These are phyloP conservation scores for Micractinium conductrix DNA, from an alignment of 139 green algal genomes.

Conservation along the genomic window DNA sequence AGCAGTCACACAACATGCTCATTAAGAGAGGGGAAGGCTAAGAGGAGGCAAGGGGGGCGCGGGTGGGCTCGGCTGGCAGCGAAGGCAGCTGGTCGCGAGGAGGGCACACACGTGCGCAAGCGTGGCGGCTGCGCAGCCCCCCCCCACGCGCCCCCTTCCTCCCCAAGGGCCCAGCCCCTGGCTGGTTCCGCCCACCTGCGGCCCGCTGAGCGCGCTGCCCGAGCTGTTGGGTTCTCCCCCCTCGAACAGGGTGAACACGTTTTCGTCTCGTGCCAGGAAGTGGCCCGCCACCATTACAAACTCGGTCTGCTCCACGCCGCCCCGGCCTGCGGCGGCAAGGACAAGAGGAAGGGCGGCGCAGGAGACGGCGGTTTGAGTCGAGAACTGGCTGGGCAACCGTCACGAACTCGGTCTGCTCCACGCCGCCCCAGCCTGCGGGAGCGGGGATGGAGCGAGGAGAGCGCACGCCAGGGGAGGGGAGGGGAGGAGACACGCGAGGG, in stretches of 20 bases:
- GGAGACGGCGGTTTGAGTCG: not conserved
- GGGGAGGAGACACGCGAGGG: no score
- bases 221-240: constrained; percentile 40
- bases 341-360: rapidly evolving
- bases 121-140: no score
- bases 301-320: constrained; percentile 18
- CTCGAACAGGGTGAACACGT: constrained; percentile 95
- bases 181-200: not conserved
- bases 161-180: no score
- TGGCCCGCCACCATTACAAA: constrained; percentile 91
- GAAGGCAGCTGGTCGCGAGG: no score
- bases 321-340: constrained; percentile 1
- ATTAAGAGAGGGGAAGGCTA: no score
- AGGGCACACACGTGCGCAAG: no score
- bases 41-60: no score
- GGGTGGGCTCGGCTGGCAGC: no score
- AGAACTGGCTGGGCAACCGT: constrained; percentile 52
- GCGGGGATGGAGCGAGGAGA: not conserved
- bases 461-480: no score
- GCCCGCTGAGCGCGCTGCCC: not conserved
- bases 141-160: no score
- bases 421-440: constrained; percentile 1
- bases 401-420: constrained; percentile 62
- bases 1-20: no score
- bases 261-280: constrained; percentile 94